Percentiles rank a stretch among this genome's conserved stretches.
These are phyloP conservation scores for Chara braunii DNA, from an alignment of 139 green algal genomes.

Conservation along the genomic window DNA sequence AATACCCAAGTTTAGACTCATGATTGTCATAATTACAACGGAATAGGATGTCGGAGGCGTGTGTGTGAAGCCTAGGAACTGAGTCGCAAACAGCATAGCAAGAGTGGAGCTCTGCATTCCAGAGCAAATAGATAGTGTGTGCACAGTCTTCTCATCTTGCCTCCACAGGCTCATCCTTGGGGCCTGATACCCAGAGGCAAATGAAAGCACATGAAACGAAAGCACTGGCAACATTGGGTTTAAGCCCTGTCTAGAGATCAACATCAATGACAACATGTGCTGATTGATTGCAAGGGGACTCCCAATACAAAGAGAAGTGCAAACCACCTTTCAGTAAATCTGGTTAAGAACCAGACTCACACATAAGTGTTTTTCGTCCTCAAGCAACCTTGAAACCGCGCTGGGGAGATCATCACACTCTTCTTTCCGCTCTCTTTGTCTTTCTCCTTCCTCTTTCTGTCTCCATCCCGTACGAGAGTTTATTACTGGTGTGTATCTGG, in stretches of 20 bases:
- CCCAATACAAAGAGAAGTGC: conserved; percentile 34
- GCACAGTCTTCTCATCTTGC: conserved; percentile 11
- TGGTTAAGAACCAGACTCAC: too few species aligned
- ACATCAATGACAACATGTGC: too few species aligned
- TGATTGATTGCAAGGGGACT: conserved; percentile 25
- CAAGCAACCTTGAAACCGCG: too few species aligned
- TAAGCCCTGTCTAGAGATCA: conserved; percentile 1
- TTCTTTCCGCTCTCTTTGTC: too few species aligned
- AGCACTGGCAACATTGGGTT: conserved; percentile 19
- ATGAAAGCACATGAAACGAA: conserved; percentile 23
- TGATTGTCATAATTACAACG: conserved; percentile 33
- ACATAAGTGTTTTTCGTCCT: too few species aligned
- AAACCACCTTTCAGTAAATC: too few species aligned
- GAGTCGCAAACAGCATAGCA: conserved; percentile 22
- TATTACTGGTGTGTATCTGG: too few species aligned
- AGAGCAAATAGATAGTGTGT: conserved; percentile 12
- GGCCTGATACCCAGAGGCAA: conserved; percentile 25
- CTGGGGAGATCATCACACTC: too few species aligned
- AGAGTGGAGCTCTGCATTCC: conserved; percentile 40
- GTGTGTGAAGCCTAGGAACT: conserved; percentile 16
- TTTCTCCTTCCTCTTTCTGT: too few species aligned
- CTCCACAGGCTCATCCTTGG: too few species aligned
- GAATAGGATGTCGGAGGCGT: conserved; percentile 11
- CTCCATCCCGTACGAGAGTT: too few species aligned
- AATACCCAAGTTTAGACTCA: conserved; percentile 9